These are phyloP conservation scores for Metarhizium sp. DNA, from an alignment of 2,329 filamentous ascomycete species.

Conservation along the genomic window DNA sequence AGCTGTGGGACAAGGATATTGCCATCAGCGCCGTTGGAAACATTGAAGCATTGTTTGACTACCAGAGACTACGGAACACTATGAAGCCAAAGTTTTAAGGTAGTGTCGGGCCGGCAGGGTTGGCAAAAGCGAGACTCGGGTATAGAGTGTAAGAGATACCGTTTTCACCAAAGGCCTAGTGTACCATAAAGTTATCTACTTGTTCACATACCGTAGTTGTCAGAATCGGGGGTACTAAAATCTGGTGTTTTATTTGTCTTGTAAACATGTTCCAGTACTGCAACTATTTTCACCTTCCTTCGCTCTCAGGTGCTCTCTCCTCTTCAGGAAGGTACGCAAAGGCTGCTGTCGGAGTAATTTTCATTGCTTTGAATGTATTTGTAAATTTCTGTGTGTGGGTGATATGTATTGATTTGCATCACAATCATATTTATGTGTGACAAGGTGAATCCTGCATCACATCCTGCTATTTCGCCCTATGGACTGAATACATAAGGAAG, in stretches of 20 bases:
- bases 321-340: too few species aligned
- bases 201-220: conserved; percentile 25
- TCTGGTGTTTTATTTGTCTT: conserved; percentile 8
- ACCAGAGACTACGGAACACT: conserved; percentile 70
- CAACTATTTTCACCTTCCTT: too few species aligned
- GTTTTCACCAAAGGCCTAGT: conserved; percentile 36
- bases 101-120: conserved; percentile 17
- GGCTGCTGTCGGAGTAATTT: too few species aligned
- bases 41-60: conserved; percentile 80
- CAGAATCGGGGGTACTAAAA: conserved; percentile 10
- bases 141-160: conserved; percentile 50
- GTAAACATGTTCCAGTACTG: not conserved
- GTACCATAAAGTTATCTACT: conserved; percentile 41
- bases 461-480: too few species aligned
- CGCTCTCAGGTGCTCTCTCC: too few species aligned
- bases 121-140: conserved; percentile 30
- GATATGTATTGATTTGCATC: too few species aligned
- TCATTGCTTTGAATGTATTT: too few species aligned
- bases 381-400: too few species aligned
- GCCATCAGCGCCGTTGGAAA: conserved; percentile 87
- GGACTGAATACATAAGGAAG: too few species aligned
- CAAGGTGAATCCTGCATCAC: too few species aligned
- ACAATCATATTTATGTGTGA: too few species aligned
- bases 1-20: conserved; percentile 95
- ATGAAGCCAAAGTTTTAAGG: conserved; percentile 71